phyloP scores from a whole-genome alignment of 1,284 basidiomycete species.

The Heliocybe sulcata region DNA sequence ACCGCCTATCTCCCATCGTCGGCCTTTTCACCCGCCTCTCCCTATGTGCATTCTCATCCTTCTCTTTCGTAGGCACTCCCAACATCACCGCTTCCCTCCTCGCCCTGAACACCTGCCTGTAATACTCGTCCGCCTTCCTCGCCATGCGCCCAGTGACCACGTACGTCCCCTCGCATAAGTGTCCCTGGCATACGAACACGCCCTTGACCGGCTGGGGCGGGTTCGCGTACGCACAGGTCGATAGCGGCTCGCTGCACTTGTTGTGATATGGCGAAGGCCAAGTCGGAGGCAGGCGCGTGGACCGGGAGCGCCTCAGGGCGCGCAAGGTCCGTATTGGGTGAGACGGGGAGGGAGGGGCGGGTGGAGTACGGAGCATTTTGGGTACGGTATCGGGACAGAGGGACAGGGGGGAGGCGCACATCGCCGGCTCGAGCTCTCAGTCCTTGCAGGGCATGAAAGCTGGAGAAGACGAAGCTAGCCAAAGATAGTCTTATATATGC shows the following conservation, averaged over 20 bases:
- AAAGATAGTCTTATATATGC: too few species aligned
- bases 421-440: too few species aligned
- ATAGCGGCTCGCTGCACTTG: background rate
- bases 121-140: background rate
- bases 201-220: background rate
- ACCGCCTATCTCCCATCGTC: background rate
- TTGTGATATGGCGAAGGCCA: background rate
- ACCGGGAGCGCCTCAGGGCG: too few species aligned
- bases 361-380: too few species aligned
- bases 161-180: background rate
- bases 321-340: too few species aligned
- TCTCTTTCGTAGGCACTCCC: background rate
- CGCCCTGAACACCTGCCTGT: background rate
- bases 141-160: background rate
- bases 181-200: background rate
- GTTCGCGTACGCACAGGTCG: background rate
- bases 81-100: background rate
- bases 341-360: too few species aligned
- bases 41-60: background rate
- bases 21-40: background rate
- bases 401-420: too few species aligned
- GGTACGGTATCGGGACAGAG: too few species aligned
- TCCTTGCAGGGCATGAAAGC: too few species aligned
- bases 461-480: too few species aligned
- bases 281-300: background rate